These are phyloP conservation scores for Cryptosporidium meleagridis DNA, from an alignment of 169 alveolate species.

Conservation along the genomic window DNA sequence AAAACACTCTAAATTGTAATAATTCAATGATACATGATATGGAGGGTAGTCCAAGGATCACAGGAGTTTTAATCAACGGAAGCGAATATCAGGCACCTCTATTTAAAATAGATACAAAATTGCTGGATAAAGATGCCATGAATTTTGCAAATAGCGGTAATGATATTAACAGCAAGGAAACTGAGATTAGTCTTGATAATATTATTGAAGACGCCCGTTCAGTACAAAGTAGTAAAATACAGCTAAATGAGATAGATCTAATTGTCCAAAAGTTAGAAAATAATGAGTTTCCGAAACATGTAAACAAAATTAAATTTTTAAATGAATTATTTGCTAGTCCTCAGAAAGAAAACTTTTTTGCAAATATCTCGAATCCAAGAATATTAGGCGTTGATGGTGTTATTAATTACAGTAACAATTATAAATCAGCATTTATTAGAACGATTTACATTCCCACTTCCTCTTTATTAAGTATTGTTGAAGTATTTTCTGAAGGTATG, in stretches of 20 bases:
- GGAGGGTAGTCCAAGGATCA: conserved; percentile 63
- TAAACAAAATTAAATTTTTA: no score
- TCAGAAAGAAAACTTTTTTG: not conserved
- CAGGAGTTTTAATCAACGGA: conserved; percentile 54
- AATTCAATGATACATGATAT: conserved; percentile 16
- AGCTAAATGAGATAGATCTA: not conserved
- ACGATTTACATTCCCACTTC: conserved; percentile 71
- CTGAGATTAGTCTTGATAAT: not conserved
- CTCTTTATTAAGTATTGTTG: conserved; percentile 23
- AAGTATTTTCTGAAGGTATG: conserved; percentile 61
- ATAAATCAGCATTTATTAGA: conserved; percentile 9
- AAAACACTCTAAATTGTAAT: conserved; percentile 18
- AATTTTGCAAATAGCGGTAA: not conserved
- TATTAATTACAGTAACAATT: not conserved
- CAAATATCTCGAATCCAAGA: not conserved
- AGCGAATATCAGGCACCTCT: conserved; percentile 69
- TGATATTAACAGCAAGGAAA: not conserved
- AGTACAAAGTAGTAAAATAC: not conserved
- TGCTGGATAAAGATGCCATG: not conserved
- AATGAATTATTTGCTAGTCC: not conserved
- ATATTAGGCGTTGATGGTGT: not conserved
- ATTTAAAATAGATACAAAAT: not conserved
- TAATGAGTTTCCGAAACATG: no score
- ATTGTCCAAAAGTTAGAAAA: not conserved
- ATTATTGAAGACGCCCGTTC: not conserved